These are phyloP conservation scores for Lagerstroemia speciosa DNA, from an alignment of 345 rosid species.

Conservation along the genomic window DNA sequence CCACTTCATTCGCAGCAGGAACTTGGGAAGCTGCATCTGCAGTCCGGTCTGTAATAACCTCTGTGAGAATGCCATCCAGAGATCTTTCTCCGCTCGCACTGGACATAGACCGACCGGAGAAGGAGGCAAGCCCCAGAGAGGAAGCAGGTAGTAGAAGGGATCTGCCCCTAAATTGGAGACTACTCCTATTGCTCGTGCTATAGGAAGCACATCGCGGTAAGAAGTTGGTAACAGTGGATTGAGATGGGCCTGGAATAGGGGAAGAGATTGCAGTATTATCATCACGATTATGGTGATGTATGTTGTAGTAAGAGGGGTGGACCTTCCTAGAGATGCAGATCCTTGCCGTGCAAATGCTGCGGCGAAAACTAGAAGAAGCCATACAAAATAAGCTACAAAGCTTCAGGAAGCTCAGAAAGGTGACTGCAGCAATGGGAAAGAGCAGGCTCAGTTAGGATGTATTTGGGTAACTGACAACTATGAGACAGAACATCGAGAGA, in stretches of 20 bases:
- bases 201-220: constrained; percentile 4
- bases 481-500: too few relatives aligned
- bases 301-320: constrained; percentile 24
- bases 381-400: constrained; percentile 8
- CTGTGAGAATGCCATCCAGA: constrained; percentile 29
- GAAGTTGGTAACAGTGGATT: neutral
- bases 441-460: neutral
- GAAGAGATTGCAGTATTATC: constrained; percentile 6
- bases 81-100: constrained; percentile 24
- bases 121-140: constrained; percentile 17
- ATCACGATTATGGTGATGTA: constrained; percentile 14
- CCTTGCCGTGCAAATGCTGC: constrained; percentile 20
- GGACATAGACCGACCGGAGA: constrained; percentile 29
- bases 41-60: constrained; percentile 26
- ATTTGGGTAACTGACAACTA: neutral
- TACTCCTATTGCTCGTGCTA: constrained; percentile 8
- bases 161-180: constrained; percentile 18
- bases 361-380: constrained; percentile 21
- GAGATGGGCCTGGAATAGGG: constrained; percentile 9
- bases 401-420: neutral
- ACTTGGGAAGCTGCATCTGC: constrained; percentile 29
- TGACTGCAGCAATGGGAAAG: neutral
- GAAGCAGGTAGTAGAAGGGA: constrained; percentile 7
- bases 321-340: constrained; percentile 22
- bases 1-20: constrained; percentile 48